Evolutionary conservation across 2,329 filamentous ascomycete genomes (phyloP).

Genomic region (Teratosphaeriaceae sp.): DNA sequence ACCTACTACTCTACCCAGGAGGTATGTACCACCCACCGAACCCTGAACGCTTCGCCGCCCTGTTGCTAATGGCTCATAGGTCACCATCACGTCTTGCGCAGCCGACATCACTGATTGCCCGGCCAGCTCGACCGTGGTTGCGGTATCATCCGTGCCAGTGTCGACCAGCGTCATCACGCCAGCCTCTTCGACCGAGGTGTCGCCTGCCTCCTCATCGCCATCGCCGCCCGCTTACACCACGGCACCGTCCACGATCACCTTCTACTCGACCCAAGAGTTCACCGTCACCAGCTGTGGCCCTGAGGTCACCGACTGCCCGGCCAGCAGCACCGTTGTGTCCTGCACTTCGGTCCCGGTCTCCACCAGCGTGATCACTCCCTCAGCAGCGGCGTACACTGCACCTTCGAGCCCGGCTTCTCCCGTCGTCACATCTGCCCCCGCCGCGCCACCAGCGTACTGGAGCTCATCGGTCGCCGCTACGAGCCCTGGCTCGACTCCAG

Average conservation of each 20-base stretch:
- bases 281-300: slow-evolving; percentile 37
- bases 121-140: slow-evolving; percentile 13
- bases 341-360: slow-evolving; percentile 34
- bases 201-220: not conserved
- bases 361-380: slow-evolving; percentile 31
- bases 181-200: not conserved
- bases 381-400: not conserved
- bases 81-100: slow-evolving; percentile 31
- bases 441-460: slow-evolving; percentile 4
- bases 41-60: not conserved
- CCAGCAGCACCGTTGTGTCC: slow-evolving; percentile 25
- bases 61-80: not conserved
- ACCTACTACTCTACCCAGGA: slow-evolving; percentile 15
- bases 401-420: slow-evolving; percentile 1
- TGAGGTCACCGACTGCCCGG: slow-evolving; percentile 33
- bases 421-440: slow-evolving; percentile 7
- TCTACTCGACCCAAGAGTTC: slow-evolving; percentile 37
- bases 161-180: slow-evolving; percentile 9
- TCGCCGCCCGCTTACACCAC: slow-evolving; percentile 4
- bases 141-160: slow-evolving; percentile 11
- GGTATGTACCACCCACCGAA: not conserved
- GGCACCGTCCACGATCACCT: slow-evolving; percentile 22
- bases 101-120: slow-evolving; percentile 28
- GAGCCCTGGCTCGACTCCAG: slow-evolving; percentile 15
- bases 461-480: slow-evolving; percentile 15